A percentile compares a stretch with the other conserved stretches of the same genome.
Conservation (phyloP, 768 basidiomycete genomes). For the Cubamyces sp. region DNA sequence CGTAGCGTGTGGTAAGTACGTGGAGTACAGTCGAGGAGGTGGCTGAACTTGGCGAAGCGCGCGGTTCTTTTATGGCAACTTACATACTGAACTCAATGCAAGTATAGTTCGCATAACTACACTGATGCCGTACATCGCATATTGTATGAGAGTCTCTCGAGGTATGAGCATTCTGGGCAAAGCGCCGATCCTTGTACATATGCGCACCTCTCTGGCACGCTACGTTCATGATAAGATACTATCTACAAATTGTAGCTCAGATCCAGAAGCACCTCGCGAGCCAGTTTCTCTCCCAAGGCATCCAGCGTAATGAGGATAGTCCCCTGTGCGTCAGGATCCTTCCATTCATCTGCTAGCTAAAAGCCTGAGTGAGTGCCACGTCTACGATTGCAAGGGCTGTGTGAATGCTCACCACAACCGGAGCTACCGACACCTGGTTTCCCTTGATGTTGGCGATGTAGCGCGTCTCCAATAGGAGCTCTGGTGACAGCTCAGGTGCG, state of each 20-base stretch:
- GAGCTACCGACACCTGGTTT: not conserved
- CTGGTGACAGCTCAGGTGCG: not conserved
- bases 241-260: slow-evolving; percentile 22
- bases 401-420: slow-evolving; percentile 10
- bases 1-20: no score
- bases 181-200: no score
- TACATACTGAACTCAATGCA: no score
- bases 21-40: not conserved
- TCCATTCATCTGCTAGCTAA: slow-evolving; percentile 25
- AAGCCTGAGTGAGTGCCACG: not conserved
- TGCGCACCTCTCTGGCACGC: no score
- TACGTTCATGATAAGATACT: no score
- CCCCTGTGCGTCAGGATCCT: slow-evolving; percentile 9
- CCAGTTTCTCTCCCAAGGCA: slow-evolving; percentile 32
- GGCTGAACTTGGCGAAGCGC: no score
- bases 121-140: no score
- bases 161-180: no score
- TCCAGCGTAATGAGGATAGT: slow-evolving; percentile 26
- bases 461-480: not conserved
- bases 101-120: no score
- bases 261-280: slow-evolving; percentile 30
- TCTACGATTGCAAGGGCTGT: slow-evolving; percentile 3
- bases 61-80: no score
- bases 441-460: not conserved
- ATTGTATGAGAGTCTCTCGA: no score